These are phyloP conservation scores for Gossypium mustelinum DNA, from an alignment of 345 rosid genomes.

Conservation along the genomic window DNA sequence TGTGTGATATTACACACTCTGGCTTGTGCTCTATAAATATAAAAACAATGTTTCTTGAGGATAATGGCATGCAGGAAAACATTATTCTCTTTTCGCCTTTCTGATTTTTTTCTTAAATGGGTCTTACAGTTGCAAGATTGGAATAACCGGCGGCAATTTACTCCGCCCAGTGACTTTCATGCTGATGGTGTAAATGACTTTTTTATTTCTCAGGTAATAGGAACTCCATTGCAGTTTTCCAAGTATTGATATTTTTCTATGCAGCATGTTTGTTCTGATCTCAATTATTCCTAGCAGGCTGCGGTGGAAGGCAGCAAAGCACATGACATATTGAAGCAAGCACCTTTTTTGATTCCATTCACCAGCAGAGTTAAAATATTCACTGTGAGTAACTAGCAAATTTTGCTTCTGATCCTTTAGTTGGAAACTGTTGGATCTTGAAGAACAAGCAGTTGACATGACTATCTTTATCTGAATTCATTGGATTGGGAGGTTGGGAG, in stretches of 20 bases:
- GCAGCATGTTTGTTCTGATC: slow-evolving; percentile 17
- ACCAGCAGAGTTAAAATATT: slow-evolving; percentile 94
- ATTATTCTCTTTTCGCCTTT: slow-evolving; percentile 7
- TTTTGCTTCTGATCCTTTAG: not conserved
- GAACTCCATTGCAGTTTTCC: slow-evolving; percentile 17
- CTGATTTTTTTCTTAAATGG: slow-evolving; percentile 13
- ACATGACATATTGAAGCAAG: slow-evolving; percentile 84
- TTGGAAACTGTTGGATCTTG: slow-evolving; percentile 9
- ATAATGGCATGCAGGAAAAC: slow-evolving; percentile 20
- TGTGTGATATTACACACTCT: not conserved
- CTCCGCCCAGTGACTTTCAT: slow-evolving; percentile 82
- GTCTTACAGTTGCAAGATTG: slow-evolving; percentile 84
- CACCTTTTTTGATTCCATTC: slow-evolving; percentile 95
- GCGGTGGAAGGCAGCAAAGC: slow-evolving; percentile 79
- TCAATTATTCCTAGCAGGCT: slow-evolving; percentile 52
- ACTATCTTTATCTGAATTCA: not conserved
- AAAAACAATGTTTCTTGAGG: not conserved
- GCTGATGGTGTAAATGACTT: slow-evolving; percentile 82
- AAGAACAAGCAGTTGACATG: not conserved
- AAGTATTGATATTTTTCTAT: not conserved
- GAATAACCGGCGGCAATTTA: slow-evolving; percentile 82
- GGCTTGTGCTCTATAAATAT: not conserved
- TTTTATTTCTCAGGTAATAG: slow-evolving; percentile 86
- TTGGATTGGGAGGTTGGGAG: not conserved
- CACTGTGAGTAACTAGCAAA: slow-evolving; percentile 35